A percentile compares a stretch with the other conserved stretches of the same genome.
phyloP scores from a whole-genome alignment of 768 basidiomycete species.

The Podaxis sp. region DNA sequence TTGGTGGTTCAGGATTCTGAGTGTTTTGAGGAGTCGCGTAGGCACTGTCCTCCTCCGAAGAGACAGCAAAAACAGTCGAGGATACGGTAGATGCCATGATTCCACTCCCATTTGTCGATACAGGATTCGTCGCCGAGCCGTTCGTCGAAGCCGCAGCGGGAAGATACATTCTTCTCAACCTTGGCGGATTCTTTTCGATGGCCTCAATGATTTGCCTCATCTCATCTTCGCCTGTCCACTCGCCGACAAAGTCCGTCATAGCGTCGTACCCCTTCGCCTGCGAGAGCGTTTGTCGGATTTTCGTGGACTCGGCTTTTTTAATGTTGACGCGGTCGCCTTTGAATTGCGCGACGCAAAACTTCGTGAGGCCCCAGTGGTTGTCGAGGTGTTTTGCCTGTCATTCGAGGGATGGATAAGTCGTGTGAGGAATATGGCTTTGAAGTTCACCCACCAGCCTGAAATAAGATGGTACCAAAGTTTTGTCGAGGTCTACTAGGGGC shows the following conservation, averaged over 20 bases:
- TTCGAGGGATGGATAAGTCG: too few species aligned
- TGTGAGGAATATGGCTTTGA: neutral
- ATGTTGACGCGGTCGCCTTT: constrained; percentile 59
- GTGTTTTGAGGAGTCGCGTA: constrained; percentile 50
- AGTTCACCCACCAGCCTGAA: constrained; percentile 60
- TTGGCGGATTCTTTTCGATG: constrained; percentile 47
- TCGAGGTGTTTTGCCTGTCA: constrained; percentile 69
- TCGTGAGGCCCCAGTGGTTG: constrained; percentile 82
- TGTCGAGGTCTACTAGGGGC: constrained; percentile 68
- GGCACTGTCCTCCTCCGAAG: constrained; percentile 1
- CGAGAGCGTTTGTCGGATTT: constrained; percentile 51
- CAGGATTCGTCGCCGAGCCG: constrained; percentile 23
- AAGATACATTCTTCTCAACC: constrained; percentile 33
- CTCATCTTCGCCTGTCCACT: constrained; percentile 63
- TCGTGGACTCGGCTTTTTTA: constrained; percentile 59
- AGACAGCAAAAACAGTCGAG: neutral
- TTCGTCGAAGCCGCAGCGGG: constrained; percentile 19
- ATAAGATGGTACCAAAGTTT: constrained; percentile 69
- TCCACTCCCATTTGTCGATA: constrained; percentile 25
- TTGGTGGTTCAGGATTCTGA: constrained; percentile 59
- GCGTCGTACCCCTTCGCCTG: constrained; percentile 64
- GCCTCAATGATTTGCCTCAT: constrained; percentile 52
- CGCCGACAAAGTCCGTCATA: constrained; percentile 49
- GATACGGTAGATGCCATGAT: neutral
- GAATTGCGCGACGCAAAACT: constrained; percentile 86